Evolutionary conservation across 1,139 yeast species (phyloP).

Genomic region (Yamadazyma songkhlaensis): DNA sequence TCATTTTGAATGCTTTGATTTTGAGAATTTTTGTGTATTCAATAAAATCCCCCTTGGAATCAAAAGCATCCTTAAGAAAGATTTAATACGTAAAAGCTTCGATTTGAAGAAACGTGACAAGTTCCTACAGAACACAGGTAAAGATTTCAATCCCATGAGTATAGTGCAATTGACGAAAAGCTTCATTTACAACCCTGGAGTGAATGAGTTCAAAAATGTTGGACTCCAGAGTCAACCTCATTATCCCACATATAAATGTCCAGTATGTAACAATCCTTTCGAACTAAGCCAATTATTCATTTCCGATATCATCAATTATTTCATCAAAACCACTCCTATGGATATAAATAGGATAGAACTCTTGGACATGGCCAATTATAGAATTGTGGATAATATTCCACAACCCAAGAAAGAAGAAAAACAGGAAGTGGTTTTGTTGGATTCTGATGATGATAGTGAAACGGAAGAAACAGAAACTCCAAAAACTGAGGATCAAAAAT

Average conservation of each 20-base stretch:
- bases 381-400: constrained; percentile 28
- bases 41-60: constrained; percentile 34
- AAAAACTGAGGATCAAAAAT: no score
- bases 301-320: constrained; percentile 42
- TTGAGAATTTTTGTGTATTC: constrained; percentile 40
- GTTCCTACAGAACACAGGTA: neutral
- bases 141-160: constrained; percentile 3
- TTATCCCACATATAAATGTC: constrained; percentile 35
- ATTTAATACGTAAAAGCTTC: constrained; percentile 24
- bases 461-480: neutral
- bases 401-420: constrained; percentile 8
- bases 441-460: constrained; percentile 12
- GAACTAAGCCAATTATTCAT: constrained; percentile 35
- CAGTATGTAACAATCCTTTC: constrained; percentile 38
- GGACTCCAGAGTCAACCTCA: neutral
- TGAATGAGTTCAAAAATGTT: constrained; percentile 10
- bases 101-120: constrained; percentile 21
- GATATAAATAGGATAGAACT: constrained; percentile 37
- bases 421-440: constrained; percentile 28
- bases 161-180: constrained; percentile 9
- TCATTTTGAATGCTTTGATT: constrained; percentile 50
- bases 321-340: constrained; percentile 38
- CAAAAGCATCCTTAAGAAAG: constrained; percentile 24
- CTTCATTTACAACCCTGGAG: constrained; percentile 13
- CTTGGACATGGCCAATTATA: constrained; percentile 33